Base-by-base conservation (phyloP, 1,284 basidiomycete species). In the Erythrobasidium hasegawianum region DNA sequence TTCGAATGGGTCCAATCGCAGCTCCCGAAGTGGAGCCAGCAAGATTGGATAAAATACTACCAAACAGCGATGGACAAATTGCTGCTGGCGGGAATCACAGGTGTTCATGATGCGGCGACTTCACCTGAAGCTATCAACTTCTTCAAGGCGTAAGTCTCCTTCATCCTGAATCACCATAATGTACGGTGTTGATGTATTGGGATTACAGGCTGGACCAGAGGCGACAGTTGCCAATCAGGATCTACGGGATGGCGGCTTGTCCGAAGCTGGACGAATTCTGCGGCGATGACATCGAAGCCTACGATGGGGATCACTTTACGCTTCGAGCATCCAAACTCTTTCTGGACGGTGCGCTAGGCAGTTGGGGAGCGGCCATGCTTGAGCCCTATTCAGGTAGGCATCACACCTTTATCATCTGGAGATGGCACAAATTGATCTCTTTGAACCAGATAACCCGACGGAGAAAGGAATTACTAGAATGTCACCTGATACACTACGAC, bases 341-440 rank as follows among this genome's bases (percentile, higher is more conserved):
- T 74, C 82, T 85, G 0, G 89, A 92, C 71, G 88, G 87, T 50
- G 92, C 94, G 1, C 82, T 97, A 1, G 92, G 93, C 0, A 90
- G 88, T 1, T 90, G 89, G 83, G 93, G 93, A 2, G 90, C 93
- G 0, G 92, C 93, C 0, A 82, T 97, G 67, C 80, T 90, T 16
- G 83, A 87, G 45, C 89, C 90, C 13, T 97, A 96, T 75, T 82
- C 85, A 0, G 92, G 95, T 77, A 11, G 41, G 65, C 54, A 7
- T 8, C 14, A 4, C 16, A 5, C 45, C 33, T 4, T 11, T n/a
- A n/a, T 33, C 5, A 33, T 33, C 33, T 33, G 11, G 4, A 4
- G 33, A n/a, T n/a, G n/a, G n/a, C n/a, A n/a, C n/a, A n/a, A 20
- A 20, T 20, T 29, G 50, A 53, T 29, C 9, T 24, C 7, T 5